Percentiles rank a stretch among this genome's conserved stretches.
phyloP scores from a whole-genome alignment of 805 yeast species.

The Jamesozyma jinghongensis region DNA sequence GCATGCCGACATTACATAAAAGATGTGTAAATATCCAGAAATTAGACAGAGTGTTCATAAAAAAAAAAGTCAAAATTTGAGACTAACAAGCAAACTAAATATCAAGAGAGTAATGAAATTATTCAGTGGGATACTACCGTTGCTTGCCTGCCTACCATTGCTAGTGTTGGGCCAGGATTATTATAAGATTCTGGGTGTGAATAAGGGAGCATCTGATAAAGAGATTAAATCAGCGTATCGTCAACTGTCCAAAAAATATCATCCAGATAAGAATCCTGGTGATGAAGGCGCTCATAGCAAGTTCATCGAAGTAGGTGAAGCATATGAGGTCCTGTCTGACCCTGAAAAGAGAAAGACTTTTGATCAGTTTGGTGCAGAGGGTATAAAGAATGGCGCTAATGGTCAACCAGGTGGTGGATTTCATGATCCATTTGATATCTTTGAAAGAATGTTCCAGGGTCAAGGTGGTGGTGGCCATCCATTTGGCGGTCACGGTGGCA shows the following conservation, averaged over 20 bases:
- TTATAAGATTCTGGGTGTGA: constrained; percentile 59
- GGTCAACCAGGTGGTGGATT: constrained; percentile 34
- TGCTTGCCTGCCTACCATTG: constrained; percentile 3
- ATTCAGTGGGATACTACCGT: background rate
- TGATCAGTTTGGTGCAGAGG: constrained; percentile 74
- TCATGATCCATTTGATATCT: constrained; percentile 31
- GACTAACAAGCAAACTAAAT: no score
- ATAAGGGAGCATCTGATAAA: constrained; percentile 59
- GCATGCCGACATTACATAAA: no score
- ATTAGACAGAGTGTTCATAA: background rate
- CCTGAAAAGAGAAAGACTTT: constrained; percentile 57
- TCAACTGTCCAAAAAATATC: constrained; percentile 71
- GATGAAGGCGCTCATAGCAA: constrained; percentile 74
- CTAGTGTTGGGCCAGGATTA: constrained; percentile 36
- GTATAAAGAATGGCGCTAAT: constrained; percentile 49
- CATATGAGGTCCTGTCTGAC: constrained; percentile 78
- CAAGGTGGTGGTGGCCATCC: constrained; percentile 41
- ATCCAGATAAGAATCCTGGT: constrained; percentile 89
- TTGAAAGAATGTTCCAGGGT: constrained; percentile 30
- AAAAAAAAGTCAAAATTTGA: background rate
- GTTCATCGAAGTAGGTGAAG: constrained; percentile 87
- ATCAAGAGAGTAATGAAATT: no score
- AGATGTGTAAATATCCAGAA: no score
- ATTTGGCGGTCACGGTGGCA: constrained; percentile 27
- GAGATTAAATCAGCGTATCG: constrained; percentile 84